Conservation (phyloP, 2,329 filamentous ascomycete species). For the Trichoderma lentiforme region DNA sequence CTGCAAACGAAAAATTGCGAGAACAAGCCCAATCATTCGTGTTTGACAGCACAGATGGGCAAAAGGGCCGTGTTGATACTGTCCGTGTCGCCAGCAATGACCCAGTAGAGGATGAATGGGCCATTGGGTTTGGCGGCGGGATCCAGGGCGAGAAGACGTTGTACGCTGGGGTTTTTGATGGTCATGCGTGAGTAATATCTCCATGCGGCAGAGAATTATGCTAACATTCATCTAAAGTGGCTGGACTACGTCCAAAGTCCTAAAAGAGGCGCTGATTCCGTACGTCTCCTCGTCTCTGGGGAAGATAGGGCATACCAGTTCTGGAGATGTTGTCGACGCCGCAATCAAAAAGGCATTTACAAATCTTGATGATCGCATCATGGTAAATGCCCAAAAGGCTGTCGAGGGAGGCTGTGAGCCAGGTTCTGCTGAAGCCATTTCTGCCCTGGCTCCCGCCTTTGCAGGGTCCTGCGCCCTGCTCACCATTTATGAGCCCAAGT, state of each 20-base stretch:
- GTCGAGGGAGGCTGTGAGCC: conserved; percentile 28
- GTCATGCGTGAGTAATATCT: conserved; percentile 41
- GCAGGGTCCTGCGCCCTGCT: conserved; percentile 63
- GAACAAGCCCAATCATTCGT: conserved; percentile 30
- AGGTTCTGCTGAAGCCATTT: conserved; percentile 28
- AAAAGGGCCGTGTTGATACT: conserved; percentile 33
- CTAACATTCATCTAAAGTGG: conserved; percentile 32
- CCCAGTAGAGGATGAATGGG: conserved; percentile 37
- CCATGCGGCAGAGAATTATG: not conserved
- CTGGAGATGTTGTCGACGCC: conserved; percentile 47
- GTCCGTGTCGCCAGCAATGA: conserved; percentile 35
- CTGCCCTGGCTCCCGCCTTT: conserved; percentile 36
- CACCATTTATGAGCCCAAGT: conserved; percentile 55
- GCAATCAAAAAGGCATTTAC: conserved; percentile 58
- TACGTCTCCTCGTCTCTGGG: conserved; percentile 38
- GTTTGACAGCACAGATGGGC: conserved; percentile 27
- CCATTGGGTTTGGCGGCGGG: conserved; percentile 31
- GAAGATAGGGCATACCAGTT: conserved; percentile 28
- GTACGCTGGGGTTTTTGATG: conserved; percentile 45
- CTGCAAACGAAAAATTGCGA: conserved; percentile 32
- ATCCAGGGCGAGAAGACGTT: conserved; percentile 28
- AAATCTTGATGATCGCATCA: conserved; percentile 56
- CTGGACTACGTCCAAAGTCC: conserved; percentile 38
- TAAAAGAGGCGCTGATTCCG: conserved; percentile 42
- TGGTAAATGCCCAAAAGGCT: conserved; percentile 35